Evolutionary conservation across 2,329 filamentous ascomycete genomes (phyloP), one percentile per base, ranked within the genome.

Genomic region (Cladosporium halotolerans): DNA sequence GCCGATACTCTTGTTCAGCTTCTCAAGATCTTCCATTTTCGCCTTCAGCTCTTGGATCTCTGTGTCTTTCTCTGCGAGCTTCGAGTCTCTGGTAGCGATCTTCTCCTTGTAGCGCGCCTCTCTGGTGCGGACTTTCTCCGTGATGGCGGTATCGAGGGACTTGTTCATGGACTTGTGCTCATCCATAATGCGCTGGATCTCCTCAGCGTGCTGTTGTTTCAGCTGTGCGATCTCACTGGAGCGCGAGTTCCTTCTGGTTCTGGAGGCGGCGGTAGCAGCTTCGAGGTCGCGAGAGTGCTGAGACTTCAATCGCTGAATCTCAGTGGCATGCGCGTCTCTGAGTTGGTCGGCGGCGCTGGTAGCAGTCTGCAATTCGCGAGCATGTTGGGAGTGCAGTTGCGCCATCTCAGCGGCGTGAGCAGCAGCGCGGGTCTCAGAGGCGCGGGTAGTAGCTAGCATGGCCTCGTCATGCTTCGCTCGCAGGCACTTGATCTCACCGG

Each of bases 1-100:
- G 4, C 59, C 63, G 63, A 70, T 63, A 0, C 59, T 50, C 50
- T 60, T 61, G 34, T 66, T 60, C 60, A 70, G 67, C 32, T 58
- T 58, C 52, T 63, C 60, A 34, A 63, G 45, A 42, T 62, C 58
- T 34, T 59, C 59, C 19, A 62, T 36, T 42, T 57, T 61, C 31
- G 49, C 52, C 5, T 55, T 53, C 16, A 60, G 56, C 1, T 60
- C 52, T 39, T 62, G 45, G 32, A 56, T 60, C 39, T 55, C 49
- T 33, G 65, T 63, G 39, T 66, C 51, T 13, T 14, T 39, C 5
- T 57, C 58, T 18, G 57, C 57, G 28, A 59, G 50, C 31, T 60
- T 56, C 11, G 40, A 42, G n/a, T 54, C 42, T 36, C 45, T 34
- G 2, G 28, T 10, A n/a, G 50, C 50, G 3, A 45, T 40, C 28